Conservation (phyloP, 139 green algal genomes). For the Tetraselmis chui region DNA sequence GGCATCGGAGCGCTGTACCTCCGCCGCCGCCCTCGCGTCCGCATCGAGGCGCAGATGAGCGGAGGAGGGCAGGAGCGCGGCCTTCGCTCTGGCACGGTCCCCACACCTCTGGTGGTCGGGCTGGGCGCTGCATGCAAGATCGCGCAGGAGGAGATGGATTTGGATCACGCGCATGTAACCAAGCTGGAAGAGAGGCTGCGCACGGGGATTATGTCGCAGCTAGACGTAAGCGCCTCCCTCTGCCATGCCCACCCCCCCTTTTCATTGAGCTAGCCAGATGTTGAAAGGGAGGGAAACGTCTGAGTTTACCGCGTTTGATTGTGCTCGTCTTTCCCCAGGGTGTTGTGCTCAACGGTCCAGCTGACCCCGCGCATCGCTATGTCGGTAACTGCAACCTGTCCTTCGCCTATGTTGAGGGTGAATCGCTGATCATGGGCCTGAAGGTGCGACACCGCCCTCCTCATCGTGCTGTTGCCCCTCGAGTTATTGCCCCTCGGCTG, state of each 20-base stretch:
- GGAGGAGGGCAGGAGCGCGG: constrained; percentile 95
- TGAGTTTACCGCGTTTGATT: no score
- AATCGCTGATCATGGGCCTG: constrained; percentile 95
- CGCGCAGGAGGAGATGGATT: constrained; percentile 68
- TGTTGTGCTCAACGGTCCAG: constrained; percentile 24
- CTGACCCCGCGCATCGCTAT: constrained; percentile 50
- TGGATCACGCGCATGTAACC: constrained; percentile 62
- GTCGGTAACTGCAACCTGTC: constrained; percentile 92
- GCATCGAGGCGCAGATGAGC: constrained; percentile 89
- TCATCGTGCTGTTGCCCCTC: no score
- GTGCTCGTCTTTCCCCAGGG: constrained; percentile 78
- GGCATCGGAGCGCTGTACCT: constrained; percentile 96
- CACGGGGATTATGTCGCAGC: constrained; percentile 63
- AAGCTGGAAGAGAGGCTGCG: constrained; percentile 69
- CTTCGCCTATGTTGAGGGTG: constrained; percentile 96
- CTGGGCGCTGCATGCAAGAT: constrained; percentile 83
- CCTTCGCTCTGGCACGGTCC: constrained; percentile 79
- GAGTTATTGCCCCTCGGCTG: no score
- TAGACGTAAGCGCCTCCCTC: constrained; percentile 66
- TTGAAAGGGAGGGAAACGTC: no score
- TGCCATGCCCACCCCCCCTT: no score
- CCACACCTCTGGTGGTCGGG: constrained; percentile 81
- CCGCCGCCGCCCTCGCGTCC: constrained; percentile 81
- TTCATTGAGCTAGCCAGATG: no score
- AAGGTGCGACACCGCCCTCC: no score